These are phyloP conservation scores for Pythium utonaiense DNA, from an alignment of 352 stramenopile genomes.

Conservation along the genomic window DNA sequence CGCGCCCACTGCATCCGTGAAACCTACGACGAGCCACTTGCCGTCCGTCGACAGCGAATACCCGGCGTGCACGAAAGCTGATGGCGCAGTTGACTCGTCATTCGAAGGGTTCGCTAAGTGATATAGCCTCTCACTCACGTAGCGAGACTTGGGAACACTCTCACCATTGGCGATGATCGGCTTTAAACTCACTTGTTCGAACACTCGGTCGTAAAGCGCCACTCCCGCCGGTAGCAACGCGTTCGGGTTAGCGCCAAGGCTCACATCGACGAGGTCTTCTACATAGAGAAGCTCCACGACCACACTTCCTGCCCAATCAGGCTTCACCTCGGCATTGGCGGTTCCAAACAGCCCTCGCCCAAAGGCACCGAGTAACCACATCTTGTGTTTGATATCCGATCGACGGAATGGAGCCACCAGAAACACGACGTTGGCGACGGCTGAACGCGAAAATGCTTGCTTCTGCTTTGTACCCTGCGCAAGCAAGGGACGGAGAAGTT, in stretches of 20 bases:
- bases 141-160: conserved; percentile 25
- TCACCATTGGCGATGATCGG: conserved; percentile 9
- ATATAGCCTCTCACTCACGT: conserved; percentile 62
- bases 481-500: conserved; percentile 49
- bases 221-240: conserved; percentile 55
- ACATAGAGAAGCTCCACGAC: conserved; percentile 69
- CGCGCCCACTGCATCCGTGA: conserved; percentile 52
- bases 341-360: conserved; percentile 51
- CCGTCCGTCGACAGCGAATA: conserved; percentile 52
- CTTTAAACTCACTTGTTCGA: conserved; percentile 53
- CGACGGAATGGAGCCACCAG: conserved; percentile 63
- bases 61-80: conserved; percentile 18
- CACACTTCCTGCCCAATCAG: conserved; percentile 48
- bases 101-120: conserved; percentile 41
- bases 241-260: conserved; percentile 57
- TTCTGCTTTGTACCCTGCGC: conserved; percentile 48
- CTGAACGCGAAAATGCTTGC: conserved; percentile 58
- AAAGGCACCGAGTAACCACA: conserved; percentile 67
- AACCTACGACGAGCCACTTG: conserved; percentile 59
- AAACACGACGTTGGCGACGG: conserved; percentile 66
- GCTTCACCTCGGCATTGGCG: background rate
- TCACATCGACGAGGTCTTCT: conserved; percentile 66
- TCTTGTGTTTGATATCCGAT: conserved; percentile 66
- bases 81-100: background rate
- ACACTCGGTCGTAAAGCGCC: conserved; percentile 65